Conservation (phyloP, 768 basidiomycete species). For the Collybia mongolica region DNA sequence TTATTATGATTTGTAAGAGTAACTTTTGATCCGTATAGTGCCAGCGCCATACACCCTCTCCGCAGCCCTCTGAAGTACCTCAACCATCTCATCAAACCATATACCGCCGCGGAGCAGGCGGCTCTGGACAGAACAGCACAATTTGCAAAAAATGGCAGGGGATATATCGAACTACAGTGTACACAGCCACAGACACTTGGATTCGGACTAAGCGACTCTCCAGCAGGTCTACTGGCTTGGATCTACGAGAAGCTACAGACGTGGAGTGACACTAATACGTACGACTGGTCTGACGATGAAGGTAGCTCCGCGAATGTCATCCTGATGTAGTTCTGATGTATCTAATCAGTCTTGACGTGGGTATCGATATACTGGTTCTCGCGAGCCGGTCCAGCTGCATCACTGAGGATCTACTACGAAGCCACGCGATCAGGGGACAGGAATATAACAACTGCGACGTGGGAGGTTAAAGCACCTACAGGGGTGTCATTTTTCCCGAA, state of each 20-base stretch:
- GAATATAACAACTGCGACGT: background rate
- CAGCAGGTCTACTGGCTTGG: slow-evolving; percentile 52
- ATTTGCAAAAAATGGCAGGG: slow-evolving; percentile 27
- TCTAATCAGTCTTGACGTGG: slow-evolving; percentile 54
- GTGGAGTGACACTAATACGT: slow-evolving; percentile 42
- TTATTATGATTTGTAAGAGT: background rate
- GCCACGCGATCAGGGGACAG: slow-evolving; percentile 13
- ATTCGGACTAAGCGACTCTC: slow-evolving; percentile 55
- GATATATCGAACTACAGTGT: slow-evolving; percentile 41
- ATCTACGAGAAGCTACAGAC: slow-evolving; percentile 50
- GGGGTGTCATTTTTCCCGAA: slow-evolving; percentile 54
- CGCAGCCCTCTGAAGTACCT: slow-evolving; percentile 19
- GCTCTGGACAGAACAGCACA: slow-evolving; percentile 26
- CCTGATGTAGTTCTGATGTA: background rate
- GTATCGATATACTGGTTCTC: slow-evolving; percentile 63
- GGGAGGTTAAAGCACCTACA: slow-evolving; percentile 33
- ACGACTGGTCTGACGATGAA: slow-evolving; percentile 60
- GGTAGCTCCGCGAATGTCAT: slow-evolving; percentile 22
- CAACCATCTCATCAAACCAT: slow-evolving; percentile 7
- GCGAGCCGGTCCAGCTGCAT: slow-evolving; percentile 54
- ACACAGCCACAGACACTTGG: slow-evolving; percentile 54
- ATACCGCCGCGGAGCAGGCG: slow-evolving; percentile 29
- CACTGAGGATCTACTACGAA: slow-evolving; percentile 61
- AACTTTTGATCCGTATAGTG: background rate
- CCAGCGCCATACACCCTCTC: slow-evolving; percentile 17